These are phyloP conservation scores for Xanthoconium separans DNA, from an alignment of 1,284 basidiomycete species.

Conservation along the genomic window DNA sequence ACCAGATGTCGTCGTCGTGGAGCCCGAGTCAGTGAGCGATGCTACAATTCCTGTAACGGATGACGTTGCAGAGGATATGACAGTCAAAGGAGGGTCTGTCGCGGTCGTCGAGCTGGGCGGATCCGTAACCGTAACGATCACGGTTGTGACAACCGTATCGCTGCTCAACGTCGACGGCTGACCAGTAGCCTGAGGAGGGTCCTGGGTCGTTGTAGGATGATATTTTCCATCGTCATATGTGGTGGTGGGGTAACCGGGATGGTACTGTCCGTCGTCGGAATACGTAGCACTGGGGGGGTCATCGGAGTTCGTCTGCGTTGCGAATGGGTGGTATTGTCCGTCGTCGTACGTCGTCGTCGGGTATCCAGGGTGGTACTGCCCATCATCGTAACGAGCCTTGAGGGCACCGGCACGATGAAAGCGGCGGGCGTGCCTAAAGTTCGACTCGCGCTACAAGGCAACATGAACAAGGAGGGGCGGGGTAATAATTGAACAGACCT, in stretches of 20 bases:
- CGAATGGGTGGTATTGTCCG: slow-evolving; percentile 18
- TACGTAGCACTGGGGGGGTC: too few relatives aligned
- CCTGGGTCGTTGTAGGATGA: neutral
- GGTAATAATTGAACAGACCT: slow-evolving; percentile 12
- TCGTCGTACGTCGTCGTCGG: slow-evolving; percentile 20
- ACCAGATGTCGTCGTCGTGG: neutral
- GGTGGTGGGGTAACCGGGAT: neutral
- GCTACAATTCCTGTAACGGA: neutral
- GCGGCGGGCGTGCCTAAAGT: slow-evolving; percentile 12
- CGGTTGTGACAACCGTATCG: slow-evolving; percentile 1
- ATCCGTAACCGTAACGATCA: neutral
- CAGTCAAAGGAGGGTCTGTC: neutral
- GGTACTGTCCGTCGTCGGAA: neutral
- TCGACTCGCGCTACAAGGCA: slow-evolving; percentile 6
- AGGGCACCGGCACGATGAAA: slow-evolving; percentile 10
- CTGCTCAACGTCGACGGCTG: too few relatives aligned
- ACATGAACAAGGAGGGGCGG: slow-evolving; percentile 8
- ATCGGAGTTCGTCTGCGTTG: neutral
- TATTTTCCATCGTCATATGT: slow-evolving; percentile 14
- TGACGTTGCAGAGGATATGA: neutral
- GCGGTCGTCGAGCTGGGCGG: neutral
- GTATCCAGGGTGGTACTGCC: slow-evolving; percentile 22
- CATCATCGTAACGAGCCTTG: slow-evolving; percentile 18
- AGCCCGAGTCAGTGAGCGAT: neutral
- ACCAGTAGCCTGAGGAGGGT: too few relatives aligned